Conservation (phyloP, 345 rosid species). For the Citrus australasica region DNA sequence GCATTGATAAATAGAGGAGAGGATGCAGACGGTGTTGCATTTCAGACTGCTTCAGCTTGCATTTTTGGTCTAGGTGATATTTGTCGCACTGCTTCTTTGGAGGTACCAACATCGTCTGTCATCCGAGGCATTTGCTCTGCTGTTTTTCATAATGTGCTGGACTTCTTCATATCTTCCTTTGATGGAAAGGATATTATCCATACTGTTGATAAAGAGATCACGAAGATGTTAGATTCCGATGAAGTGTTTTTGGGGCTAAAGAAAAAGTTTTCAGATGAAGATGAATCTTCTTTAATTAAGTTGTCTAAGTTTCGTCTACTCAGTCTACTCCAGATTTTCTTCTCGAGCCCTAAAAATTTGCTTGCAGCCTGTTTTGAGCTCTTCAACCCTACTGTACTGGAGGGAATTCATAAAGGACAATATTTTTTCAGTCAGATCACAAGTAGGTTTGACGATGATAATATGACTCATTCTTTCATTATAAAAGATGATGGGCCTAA, state of each 20-base stretch:
- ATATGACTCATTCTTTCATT: constrained; percentile 22
- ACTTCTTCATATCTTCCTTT: constrained; percentile 60
- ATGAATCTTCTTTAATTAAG: constrained; percentile 49
- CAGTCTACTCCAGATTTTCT: constrained; percentile 59
- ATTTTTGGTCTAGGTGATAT: constrained; percentile 82
- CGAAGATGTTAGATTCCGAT: constrained; percentile 49
- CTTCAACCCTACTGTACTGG: constrained; percentile 43
- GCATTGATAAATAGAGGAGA: constrained; percentile 50
- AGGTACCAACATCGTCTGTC: constrained; percentile 44
- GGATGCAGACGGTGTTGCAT: constrained; percentile 70
- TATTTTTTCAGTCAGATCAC: constrained; percentile 61
- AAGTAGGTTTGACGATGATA: constrained; percentile 38
- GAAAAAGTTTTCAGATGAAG: constrained; percentile 54
- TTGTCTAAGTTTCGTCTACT: constrained; percentile 56
- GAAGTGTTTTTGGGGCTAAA: constrained; percentile 53
- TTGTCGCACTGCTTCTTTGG: constrained; percentile 60
- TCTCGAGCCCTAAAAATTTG: constrained; percentile 58
- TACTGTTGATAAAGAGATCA: constrained; percentile 50
- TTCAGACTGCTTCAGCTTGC: constrained; percentile 79
- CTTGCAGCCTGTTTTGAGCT: constrained; percentile 80
- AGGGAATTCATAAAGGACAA: constrained; percentile 54
- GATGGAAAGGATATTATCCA: constrained; percentile 49
- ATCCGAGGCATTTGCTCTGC: constrained; percentile 56
- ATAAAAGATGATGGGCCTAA: constrained; percentile 32
- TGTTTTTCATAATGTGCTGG: constrained; percentile 68